phyloP scores from a whole-genome alignment of 1,139 yeast genomes.

The Citeromyces hawaiiensis region DNA sequence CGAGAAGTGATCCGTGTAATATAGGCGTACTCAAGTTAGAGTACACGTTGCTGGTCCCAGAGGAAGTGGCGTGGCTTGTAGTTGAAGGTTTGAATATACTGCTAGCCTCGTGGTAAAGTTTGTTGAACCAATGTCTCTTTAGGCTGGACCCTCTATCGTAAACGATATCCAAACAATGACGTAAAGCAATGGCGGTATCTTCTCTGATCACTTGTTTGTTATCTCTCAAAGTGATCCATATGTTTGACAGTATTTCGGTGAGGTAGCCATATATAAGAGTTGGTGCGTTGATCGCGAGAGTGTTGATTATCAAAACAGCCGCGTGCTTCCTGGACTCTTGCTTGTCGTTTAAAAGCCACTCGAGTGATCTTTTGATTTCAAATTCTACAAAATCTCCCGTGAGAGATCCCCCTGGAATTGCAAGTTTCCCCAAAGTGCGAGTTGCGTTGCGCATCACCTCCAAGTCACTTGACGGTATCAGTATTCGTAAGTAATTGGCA shows the following conservation, averaged over 20 bases:
- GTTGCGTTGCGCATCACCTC: slow-evolving; percentile 84
- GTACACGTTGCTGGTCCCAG: slow-evolving; percentile 1
- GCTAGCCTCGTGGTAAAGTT: slow-evolving; percentile 27
- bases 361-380: slow-evolving; percentile 81
- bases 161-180: slow-evolving; percentile 65
- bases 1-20: slow-evolving; percentile 76
- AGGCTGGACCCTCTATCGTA: slow-evolving; percentile 67
- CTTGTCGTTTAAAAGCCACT: slow-evolving; percentile 74
- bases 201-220: slow-evolving; percentile 58
- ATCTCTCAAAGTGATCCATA: slow-evolving; percentile 84
- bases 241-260: slow-evolving; percentile 63
- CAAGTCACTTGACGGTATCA: slow-evolving; percentile 71
- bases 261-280: slow-evolving; percentile 70
- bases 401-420: slow-evolving; percentile 78
- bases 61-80: slow-evolving; percentile 7
- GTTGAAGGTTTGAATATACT: slow-evolving; percentile 10
- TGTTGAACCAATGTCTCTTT: slow-evolving; percentile 61
- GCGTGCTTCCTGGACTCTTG: slow-evolving; percentile 84
- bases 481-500: slow-evolving; percentile 73
- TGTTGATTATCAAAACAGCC: slow-evolving; percentile 70
- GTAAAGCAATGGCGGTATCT: slow-evolving; percentile 77
- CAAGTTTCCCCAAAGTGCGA: slow-evolving; percentile 72
- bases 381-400: slow-evolving; percentile 89
- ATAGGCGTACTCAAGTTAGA: slow-evolving; percentile 41
- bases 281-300: slow-evolving; percentile 82